phyloP scores from a whole-genome alignment of 345 rosid genomes.

The Hevea brasiliensis region DNA sequence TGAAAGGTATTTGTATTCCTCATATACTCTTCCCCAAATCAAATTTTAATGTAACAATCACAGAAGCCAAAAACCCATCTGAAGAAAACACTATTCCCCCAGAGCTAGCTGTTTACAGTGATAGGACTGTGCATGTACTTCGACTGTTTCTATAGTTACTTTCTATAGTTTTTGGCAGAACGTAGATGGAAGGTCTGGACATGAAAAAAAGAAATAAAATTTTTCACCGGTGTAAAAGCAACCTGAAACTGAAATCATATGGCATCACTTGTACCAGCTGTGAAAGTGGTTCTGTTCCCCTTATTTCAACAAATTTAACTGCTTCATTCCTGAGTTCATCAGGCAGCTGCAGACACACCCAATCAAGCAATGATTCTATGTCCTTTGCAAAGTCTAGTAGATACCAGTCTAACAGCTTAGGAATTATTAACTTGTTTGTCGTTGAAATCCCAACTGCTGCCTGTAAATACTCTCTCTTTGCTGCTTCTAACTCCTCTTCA shows the following conservation, averaged over 20 bases:
- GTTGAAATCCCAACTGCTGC: conserved; percentile 78
- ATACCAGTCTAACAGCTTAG: conserved; percentile 87
- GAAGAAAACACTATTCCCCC: neutral
- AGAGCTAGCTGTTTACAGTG: neutral
- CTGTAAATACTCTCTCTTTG: conserved; percentile 78
- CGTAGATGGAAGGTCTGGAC: neutral
- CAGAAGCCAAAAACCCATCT: conserved; percentile 3
- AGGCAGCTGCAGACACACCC: conserved; percentile 86
- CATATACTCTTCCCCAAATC: neutral
- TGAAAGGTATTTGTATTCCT: neutral
- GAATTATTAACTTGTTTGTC: conserved; percentile 65
- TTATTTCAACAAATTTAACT: conserved; percentile 52
- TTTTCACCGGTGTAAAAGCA: conserved; percentile 22
- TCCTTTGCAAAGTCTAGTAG: conserved; percentile 85
- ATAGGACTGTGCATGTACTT: conserved; percentile 2
- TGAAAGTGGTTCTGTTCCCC: conserved; percentile 42
- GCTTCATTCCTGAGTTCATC: conserved; percentile 60
- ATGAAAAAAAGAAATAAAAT: no score
- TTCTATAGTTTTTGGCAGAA: neutral
- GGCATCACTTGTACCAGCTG: conserved; percentile 70
- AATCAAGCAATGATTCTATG: conserved; percentile 75
- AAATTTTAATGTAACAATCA: conserved; percentile 4
- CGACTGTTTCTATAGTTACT: neutral
- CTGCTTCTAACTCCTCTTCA: conserved; percentile 74
- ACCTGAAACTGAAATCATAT: conserved; percentile 72